These are phyloP conservation scores for Trichoderma sp. DNA, from an alignment of 2,329 filamentous ascomycete species.

Conservation along the genomic window DNA sequence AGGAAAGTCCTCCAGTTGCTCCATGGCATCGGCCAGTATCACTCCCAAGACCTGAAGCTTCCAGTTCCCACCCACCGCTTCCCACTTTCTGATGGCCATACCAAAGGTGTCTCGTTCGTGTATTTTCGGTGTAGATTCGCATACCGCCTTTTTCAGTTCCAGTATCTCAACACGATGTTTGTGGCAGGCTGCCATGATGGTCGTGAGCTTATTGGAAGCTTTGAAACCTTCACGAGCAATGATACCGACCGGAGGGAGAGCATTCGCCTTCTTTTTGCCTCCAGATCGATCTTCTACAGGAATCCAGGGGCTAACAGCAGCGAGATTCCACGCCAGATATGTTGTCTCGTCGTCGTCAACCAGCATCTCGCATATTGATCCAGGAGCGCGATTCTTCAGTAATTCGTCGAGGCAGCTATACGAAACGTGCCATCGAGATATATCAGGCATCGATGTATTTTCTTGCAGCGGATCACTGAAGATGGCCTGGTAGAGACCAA, in stretches of 20 bases:
- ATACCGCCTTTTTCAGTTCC: slow-evolving; percentile 55
- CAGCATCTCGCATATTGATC: slow-evolving; percentile 53
- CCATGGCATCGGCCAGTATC: slow-evolving; percentile 61
- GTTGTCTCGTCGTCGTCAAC: slow-evolving; percentile 61
- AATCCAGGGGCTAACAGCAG: slow-evolving; percentile 73
- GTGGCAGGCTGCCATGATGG: slow-evolving; percentile 64
- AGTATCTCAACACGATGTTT: slow-evolving; percentile 64
- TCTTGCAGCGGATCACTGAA: slow-evolving; percentile 66
- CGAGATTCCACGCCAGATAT: slow-evolving; percentile 76
- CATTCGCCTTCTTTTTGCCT: slow-evolving; percentile 47
- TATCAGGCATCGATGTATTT: slow-evolving; percentile 55
- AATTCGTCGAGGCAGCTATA: slow-evolving; percentile 64
- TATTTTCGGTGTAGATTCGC: slow-evolving; percentile 44
- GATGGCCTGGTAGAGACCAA: slow-evolving; percentile 68
- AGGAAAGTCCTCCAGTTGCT: slow-evolving; percentile 37
- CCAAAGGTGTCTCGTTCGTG: slow-evolving; percentile 63
- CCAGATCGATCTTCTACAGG: slow-evolving; percentile 43
- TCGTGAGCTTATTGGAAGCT: slow-evolving; percentile 70
- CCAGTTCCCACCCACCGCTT: slow-evolving; percentile 63
- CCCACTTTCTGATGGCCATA: slow-evolving; percentile 73
- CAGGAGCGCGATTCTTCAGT: slow-evolving; percentile 41
- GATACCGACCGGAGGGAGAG: slow-evolving; percentile 49
- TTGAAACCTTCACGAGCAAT: slow-evolving; percentile 76
- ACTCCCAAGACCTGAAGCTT: slow-evolving; percentile 67
- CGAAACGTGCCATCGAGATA: slow-evolving; percentile 57